Evolutionary conservation across 768 basidiomycete species (phyloP), one percentile per base, ranked within the genome.

Genomic region (Agrocybe praecox): DNA sequence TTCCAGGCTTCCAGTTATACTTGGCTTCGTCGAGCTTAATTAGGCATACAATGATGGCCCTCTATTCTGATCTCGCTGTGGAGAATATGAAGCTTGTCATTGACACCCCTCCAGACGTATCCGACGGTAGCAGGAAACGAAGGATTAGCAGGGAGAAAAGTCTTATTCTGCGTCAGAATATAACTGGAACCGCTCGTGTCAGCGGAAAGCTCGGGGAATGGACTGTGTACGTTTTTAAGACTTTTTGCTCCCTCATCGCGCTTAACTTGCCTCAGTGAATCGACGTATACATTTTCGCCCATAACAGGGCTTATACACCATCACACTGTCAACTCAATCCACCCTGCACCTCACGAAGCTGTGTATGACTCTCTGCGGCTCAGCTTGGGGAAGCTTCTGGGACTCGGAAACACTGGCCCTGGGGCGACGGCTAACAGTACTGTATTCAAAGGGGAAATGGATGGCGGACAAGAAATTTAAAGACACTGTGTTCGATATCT

Each of bases 241-340:
- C 23, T 21, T 24, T 18, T 46, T 34, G 53, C 24, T 49, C 26
- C 24, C 9, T 33, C 46, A 21, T 6, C 23, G n/a, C 2, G 12
- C 22, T 21, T 42, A 14, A 43, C 18, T 34, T 18, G 8, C 21
- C 43, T 45, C 24, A 90, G 90, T 40, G 78, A 84, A 64, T 89
- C 85, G 49, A 89, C 86, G 23, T 93, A 94, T 69, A 74, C 75
- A 0, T 92, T 92, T 68, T 90, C 89, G 2, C 87, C 89, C 0
- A 51, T 71, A 21, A 81, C 82, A 0, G 91, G 88, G 6, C 78
- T 86, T 42, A 85, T 94, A 53, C 70, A 83, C 47, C 62, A 76
- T 47, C 91, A 94, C 65, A 75, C 75, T 46, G 75, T 94, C 48
- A 82, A 92, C 65, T 87, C 86, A n/a, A 92, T 93, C 46, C 81